A percentile compares a stretch with the other conserved stretches of the same genome.
Conservation (phyloP, 1,139 yeast genomes). For the Blastobotrys apis region DNA sequence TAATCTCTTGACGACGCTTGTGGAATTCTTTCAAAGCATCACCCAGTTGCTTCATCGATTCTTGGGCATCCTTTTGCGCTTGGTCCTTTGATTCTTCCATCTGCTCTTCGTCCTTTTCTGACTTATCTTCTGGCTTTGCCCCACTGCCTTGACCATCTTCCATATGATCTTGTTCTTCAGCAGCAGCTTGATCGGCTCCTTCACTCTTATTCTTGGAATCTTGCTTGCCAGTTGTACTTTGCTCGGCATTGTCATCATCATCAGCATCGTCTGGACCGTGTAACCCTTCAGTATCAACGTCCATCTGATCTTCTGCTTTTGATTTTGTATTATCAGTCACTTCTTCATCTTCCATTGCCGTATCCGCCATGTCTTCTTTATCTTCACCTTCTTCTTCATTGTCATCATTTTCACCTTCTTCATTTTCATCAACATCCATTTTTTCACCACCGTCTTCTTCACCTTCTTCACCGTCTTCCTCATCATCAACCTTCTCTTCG, state of each 20-base stretch:
- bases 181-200: conserved; percentile 68
- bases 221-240: conserved; percentile 56
- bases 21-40: conserved; percentile 89
- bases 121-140: conserved; percentile 23
- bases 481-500: conserved; percentile 32
- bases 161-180: conserved; percentile 50
- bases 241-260: conserved; percentile 43
- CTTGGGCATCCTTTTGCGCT: conserved; percentile 69
- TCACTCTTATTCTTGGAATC: conserved; percentile 67
- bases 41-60: conserved; percentile 81
- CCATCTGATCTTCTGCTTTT: conserved; percentile 21
- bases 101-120: conserved; percentile 25
- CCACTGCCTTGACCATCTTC: conserved; percentile 27
- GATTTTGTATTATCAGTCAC: conserved; percentile 16
- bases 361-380: conserved; percentile 56
- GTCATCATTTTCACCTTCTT: conserved; percentile 29
- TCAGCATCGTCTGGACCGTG: conserved; percentile 49
- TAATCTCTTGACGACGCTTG: conserved; percentile 82
- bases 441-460: conserved; percentile 34
- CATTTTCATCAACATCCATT: conserved; percentile 35
- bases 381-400: conserved; percentile 52
- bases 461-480: conserved; percentile 32
- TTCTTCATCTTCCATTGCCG: conserved; percentile 33
- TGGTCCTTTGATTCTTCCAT: conserved; percentile 45
- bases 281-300: conserved; percentile 34